Percentiles rank a stretch among this genome's conserved stretches.
Evolutionary conservation across 129 eudicot genomes (phyloP).

Genomic region (Cynara cardunculus): DNA sequence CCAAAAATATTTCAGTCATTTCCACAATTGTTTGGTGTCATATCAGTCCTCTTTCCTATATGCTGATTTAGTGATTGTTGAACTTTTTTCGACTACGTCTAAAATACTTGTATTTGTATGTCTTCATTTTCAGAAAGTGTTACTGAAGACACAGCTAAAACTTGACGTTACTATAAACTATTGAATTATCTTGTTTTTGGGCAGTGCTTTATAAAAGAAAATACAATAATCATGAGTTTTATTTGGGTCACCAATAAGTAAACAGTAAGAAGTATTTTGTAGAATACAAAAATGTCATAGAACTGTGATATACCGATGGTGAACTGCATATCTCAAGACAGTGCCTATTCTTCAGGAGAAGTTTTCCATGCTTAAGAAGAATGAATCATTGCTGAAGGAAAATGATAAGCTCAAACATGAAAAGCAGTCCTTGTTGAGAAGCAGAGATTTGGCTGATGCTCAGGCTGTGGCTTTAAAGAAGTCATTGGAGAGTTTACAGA

Average conservation of each 20-base stretch:
- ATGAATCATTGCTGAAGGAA: slow-evolving; percentile 65
- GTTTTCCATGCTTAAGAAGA: slow-evolving; percentile 68
- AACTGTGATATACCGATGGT: slow-evolving; percentile 5
- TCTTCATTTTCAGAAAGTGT: background rate
- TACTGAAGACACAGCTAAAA: background rate
- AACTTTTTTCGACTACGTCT: background rate
- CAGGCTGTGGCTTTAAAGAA: slow-evolving; percentile 59
- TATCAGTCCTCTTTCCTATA: background rate
- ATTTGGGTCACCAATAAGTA: background rate
- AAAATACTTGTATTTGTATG: background rate
- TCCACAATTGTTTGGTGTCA: background rate
- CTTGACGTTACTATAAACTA: background rate
- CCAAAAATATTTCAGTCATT: background rate
- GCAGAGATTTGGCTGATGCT: slow-evolving; percentile 70
- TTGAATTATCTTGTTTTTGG: background rate
- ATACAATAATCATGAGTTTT: background rate
- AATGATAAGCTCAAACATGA: slow-evolving; percentile 57
- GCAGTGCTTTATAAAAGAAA: background rate
- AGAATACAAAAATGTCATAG: slow-evolving; percentile 4
- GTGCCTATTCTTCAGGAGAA: slow-evolving; percentile 62
- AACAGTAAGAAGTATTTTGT: background rate
- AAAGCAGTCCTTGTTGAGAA: slow-evolving; percentile 49
- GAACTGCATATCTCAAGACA: slow-evolving; percentile 19
- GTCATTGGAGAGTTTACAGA: slow-evolving; percentile 71
- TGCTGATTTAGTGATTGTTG: background rate